Conservation (phyloP, 75 land plant genomes). For the Pinus taeda region DNA sequence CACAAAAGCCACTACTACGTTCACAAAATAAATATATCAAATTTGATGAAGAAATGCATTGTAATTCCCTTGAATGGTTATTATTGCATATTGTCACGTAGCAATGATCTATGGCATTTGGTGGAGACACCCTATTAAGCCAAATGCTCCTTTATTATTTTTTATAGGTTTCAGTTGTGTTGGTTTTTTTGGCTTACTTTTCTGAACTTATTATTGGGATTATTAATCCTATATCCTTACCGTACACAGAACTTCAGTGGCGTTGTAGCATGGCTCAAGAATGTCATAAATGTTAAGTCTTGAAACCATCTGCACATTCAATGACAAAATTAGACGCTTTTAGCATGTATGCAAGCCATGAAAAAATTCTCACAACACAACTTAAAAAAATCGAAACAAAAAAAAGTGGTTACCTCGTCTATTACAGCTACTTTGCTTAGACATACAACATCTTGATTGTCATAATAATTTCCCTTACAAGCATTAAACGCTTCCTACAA, state of each 20-base stretch:
- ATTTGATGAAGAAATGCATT: background rate
- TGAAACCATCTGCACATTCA: constrained; percentile 38
- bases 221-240: constrained; percentile 20
- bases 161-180: background rate
- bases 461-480: constrained; percentile 73
- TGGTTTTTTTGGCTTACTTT: background rate
- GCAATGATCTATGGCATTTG: background rate
- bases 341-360: background rate
- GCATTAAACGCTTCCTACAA: constrained; percentile 46
- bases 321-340: background rate
- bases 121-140: background rate
- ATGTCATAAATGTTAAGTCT: constrained; percentile 72
- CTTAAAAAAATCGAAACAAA: background rate
- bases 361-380: background rate
- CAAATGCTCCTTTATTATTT: background rate
- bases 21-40: background rate
- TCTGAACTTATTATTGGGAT: too few species aligned
- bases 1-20: background rate
- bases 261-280: constrained; percentile 87
- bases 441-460: constrained; percentile 34
- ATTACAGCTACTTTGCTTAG: constrained; percentile 31
- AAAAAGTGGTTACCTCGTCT: constrained; percentile 24
- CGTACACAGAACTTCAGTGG: constrained; percentile 30
- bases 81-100: background rate
- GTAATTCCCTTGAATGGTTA: background rate